Evolutionary conservation across 2,329 filamentous ascomycete genomes (phyloP), one percentile per base, ranked within the genome.

Genomic region (Penicillium crustosum): DNA sequence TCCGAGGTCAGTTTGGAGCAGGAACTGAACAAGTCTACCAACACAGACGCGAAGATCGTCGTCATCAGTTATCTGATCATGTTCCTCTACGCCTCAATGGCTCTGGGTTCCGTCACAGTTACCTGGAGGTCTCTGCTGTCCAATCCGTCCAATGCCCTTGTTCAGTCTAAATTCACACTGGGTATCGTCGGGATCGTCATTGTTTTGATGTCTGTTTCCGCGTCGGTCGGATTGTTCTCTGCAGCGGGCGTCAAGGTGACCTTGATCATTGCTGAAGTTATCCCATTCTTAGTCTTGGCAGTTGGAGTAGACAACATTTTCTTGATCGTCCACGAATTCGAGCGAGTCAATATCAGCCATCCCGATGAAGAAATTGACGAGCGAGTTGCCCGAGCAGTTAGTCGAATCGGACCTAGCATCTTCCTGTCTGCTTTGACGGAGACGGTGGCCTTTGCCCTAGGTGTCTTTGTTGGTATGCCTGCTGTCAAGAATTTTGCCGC

Each of bases 261-360:
- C 0, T 81, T 99, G 64, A 99, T 99, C 69, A 99, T 99, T 60
- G 93, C 95, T 5, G 94, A 99, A 72, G 94, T 99, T 60, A 99
- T 99, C 63, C 94, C 94, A 0, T 99, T 99, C 75, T 88, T 99
- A 63, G 93, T 99, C 10, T 80, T 99, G 21, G 94, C 94, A 13
- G 93, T 99, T 29, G 94, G 94, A 45, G 95, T 99, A 3, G 94
- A 99, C 82, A 99, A 99, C 71, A 97, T 99, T 68, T 99, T 99
- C 78, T 80, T 99, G 55, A 96, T 99, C 58, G 94, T 99, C 0
- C 94, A 99, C 75, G 94, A 99, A 75, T 96, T 99, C 59, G 94
- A 99, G 72, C 85, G 94, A 31, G 90, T 97, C 71, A 99, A 99
- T 69, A 79, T 92, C 66, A 96, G 89, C 73, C 90, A 96, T 68